phyloP scores from a whole-genome alignment of 106 monocot species.

The Narthecium ossifragum region DNA sequence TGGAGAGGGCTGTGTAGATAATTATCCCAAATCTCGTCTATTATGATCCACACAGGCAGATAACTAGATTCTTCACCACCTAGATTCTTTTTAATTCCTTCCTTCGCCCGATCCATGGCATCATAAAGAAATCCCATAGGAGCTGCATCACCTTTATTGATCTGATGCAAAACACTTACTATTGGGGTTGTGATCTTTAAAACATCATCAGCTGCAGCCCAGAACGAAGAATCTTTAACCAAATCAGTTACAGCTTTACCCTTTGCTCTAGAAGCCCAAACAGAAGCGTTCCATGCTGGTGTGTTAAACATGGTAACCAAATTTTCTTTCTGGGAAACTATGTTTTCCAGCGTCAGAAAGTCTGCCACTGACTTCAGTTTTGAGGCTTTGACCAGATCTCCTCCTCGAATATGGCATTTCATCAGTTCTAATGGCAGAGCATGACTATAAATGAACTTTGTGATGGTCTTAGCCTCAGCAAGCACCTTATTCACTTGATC shows the following conservation, averaged over 20 bases:
- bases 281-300: constrained; percentile 28
- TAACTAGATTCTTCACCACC: constrained; percentile 37
- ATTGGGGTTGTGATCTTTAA: constrained; percentile 51
- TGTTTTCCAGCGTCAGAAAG: constrained; percentile 49
- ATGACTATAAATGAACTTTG: constrained; percentile 60
- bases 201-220: constrained; percentile 50
- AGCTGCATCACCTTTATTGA: constrained; percentile 30
- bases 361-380: constrained; percentile 35
- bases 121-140: constrained; percentile 75
- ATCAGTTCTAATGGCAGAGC: constrained; percentile 38
- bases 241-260: constrained; percentile 32
- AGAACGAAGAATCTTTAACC: constrained; percentile 45
- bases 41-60: constrained; percentile 40
- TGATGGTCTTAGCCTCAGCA: constrained; percentile 37
- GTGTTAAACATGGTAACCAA: constrained; percentile 52
- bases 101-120: constrained; percentile 74
- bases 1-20: constrained; percentile 70
- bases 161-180: constrained; percentile 32
- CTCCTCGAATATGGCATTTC: constrained; percentile 30
- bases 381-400: constrained; percentile 35
- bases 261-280: constrained; percentile 35
- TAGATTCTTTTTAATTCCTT: constrained; percentile 41
- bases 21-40: constrained; percentile 74
- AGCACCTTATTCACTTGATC: constrained; percentile 47
- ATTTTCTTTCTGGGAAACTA: constrained; percentile 53